Evolutionary conservation across 495 filamentous ascomycete species (phyloP).

Genomic region (Aspergillus campestris): DNA sequence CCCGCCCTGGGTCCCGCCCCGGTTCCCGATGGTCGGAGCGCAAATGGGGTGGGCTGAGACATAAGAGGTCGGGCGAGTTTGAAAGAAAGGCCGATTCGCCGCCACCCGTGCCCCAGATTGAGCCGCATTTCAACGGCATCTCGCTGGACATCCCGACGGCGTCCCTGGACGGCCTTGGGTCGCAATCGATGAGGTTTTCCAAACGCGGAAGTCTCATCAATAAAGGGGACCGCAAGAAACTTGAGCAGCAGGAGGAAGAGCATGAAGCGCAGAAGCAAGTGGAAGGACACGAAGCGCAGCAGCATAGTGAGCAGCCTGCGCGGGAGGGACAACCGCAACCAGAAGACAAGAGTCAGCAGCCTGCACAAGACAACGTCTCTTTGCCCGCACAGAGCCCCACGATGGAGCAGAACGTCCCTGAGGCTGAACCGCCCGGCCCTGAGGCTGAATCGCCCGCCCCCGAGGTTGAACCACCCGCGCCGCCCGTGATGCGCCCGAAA

Average conservation of each 20-base stretch:
- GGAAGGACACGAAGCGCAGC: not conserved
- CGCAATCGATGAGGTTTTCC: conserved; percentile 49
- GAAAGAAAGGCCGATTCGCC: conserved; percentile 24
- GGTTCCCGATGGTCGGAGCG: conserved; percentile 39
- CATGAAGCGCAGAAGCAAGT: conserved; percentile 2
- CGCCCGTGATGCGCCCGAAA: conserved; percentile 34
- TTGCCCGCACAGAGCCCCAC: not conserved
- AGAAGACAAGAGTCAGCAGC: not conserved
- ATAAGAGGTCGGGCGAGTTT: conserved; percentile 29
- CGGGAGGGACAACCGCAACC: not conserved
- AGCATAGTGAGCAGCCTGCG: not conserved
- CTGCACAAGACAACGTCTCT: not conserved
- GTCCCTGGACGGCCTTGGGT: conserved; percentile 42
- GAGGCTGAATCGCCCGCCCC: too few relatives aligned
- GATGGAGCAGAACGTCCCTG: conserved; percentile 7
- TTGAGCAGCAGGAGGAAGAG: conserved; percentile 6
- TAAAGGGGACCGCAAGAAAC: conserved; percentile 16
- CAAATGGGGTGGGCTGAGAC: conserved; percentile 30
- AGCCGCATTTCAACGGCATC: conserved; percentile 44
- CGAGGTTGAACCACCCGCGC: too few relatives aligned
- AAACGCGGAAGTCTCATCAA: conserved; percentile 43
- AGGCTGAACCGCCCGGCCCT: conserved; percentile 11
- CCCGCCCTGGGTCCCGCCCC: conserved; percentile 25
- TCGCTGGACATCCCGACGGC: conserved; percentile 48
- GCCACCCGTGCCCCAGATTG: conserved; percentile 28